Percentiles rank a stretch among this genome's conserved stretches.
These are phyloP conservation scores for Vaccinium macrocarpon DNA, from an alignment of 148 eudicot species.

Conservation along the genomic window DNA sequence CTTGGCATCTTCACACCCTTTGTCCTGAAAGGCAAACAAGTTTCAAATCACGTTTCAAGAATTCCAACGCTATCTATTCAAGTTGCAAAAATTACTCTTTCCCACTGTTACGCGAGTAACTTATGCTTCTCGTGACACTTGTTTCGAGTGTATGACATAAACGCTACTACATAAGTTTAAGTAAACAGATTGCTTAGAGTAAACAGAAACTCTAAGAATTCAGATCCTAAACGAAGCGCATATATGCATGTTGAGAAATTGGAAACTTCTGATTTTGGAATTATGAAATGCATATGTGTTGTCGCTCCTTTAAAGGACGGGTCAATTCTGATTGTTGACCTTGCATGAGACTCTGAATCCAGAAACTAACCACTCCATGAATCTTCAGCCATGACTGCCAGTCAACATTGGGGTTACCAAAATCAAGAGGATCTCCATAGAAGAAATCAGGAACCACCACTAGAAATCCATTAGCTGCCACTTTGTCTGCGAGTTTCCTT, in stretches of 20 bases:
- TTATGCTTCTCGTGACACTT: not conserved
- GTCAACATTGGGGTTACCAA: conserved; percentile 15
- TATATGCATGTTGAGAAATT: not conserved
- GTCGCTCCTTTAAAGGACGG: not conserved
- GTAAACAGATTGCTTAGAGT: no score
- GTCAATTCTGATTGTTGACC: not conserved
- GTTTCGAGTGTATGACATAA: not conserved
- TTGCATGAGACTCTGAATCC: not conserved
- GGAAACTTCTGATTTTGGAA: not conserved
- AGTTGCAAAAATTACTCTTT: not conserved
- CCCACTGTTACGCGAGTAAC: no score
- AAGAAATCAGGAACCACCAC: conserved; percentile 44
- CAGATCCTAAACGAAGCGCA: not conserved
- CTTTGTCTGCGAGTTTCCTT: conserved; percentile 44
- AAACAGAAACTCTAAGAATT: not conserved
- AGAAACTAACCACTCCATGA: conserved; percentile 29
- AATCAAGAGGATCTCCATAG: conserved; percentile 30
- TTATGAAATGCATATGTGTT: not conserved
- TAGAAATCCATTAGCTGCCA: conserved; percentile 32
- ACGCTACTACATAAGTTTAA: not conserved
- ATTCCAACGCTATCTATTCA: not conserved
- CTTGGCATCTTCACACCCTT: conserved; percentile 42
- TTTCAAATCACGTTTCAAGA: not conserved
- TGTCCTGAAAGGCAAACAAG: conserved; percentile 25
- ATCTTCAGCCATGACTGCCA: conserved; percentile 25